phyloP scores from a whole-genome alignment of 345 rosid genomes.

The Limnanthes douglasii region DNA sequence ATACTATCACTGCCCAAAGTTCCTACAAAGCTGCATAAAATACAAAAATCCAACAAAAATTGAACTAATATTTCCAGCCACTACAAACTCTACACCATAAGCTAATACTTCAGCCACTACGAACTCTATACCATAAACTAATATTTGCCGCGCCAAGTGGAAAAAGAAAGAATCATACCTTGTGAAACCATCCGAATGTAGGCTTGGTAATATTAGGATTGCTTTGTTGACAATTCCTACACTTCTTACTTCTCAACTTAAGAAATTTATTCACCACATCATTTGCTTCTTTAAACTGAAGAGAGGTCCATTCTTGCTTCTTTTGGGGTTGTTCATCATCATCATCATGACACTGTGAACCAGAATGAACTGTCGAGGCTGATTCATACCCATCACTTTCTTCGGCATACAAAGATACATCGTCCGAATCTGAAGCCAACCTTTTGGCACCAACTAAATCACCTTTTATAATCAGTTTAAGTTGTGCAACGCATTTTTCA shows the following conservation, averaged over 20 bases:
- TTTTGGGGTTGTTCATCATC: too few species aligned
- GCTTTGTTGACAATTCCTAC: constrained; percentile 24
- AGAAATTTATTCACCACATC: constrained; percentile 34
- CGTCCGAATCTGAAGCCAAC: constrained; percentile 17
- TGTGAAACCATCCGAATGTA: constrained; percentile 60
- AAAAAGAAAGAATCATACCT: constrained; percentile 26
- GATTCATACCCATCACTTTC: constrained; percentile 30
- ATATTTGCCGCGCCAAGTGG: not conserved
- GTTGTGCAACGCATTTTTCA: constrained; percentile 32
- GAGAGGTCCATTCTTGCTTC: constrained; percentile 65
- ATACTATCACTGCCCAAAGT: too few species aligned
- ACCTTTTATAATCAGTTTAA: constrained; percentile 66
- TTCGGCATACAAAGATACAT: constrained; percentile 17
- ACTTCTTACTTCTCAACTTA: constrained; percentile 24
- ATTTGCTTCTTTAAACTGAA: constrained; percentile 55
- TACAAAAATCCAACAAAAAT: too few species aligned
- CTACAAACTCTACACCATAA: too few species aligned
- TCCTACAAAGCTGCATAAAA: too few species aligned
- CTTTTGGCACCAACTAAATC: constrained; percentile 60
- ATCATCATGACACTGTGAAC: constrained; percentile 10
- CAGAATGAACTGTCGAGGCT: constrained; percentile 17
- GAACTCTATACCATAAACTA: too few species aligned
- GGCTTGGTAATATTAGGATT: constrained; percentile 44
- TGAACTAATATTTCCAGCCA: too few species aligned
- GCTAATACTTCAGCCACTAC: not conserved